Base-by-base conservation (phyloP, 768 basidiomycete genomes). In the Pisolithus sp. region DNA sequence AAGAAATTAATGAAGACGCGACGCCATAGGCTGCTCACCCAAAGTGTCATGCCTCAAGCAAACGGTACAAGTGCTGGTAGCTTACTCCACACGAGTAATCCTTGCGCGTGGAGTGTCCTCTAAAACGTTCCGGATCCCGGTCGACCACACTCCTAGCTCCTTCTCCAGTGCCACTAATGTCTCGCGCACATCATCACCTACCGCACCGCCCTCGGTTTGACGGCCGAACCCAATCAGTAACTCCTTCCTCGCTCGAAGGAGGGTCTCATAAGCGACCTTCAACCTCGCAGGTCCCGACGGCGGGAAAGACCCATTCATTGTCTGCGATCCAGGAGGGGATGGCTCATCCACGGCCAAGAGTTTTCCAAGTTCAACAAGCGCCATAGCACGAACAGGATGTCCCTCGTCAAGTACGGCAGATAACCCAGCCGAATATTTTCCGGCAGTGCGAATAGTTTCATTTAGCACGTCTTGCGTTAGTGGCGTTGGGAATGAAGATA, bases 311-410 rank as follows among this genome's bases (percentile, higher is more conserved):
- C 58, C 51, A 12, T 51, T 54, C 24, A 54, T 39, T 26, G 53
- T 18, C 31, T 62, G 17, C 59, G 55, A 41, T 13, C 57, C 53
- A 2, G 64, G 64, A 3, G 81, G 78, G 3, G 68, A 65, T 0
- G 82, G 83, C 61, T 91, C 89, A 58, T 92, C 88, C 0, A 92
- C 85, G 0, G 81, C 80, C 6, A 93, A 73, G 7, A 93, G 69
- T 68, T 92, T 93, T 0, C 88, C 91, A 6, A 90, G 73, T 64
- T 94, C 92, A 3, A 85, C 82, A 7, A 85, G 70, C 4, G 86
- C 82, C 21, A 94, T 71, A 0, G 80, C 89, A 1, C 88, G 76
- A 1, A 86, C 77, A 0, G 93, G 92, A 63, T 95, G 93, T 2
- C 86, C 87, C 9, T 71, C 64, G 0, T 71, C 66, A 17, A 91